A percentile compares a stretch with the other conserved stretches of the same genome.
Conservation (phyloP, 1,284 basidiomycete species). For the Ganoderma sp. region DNA sequence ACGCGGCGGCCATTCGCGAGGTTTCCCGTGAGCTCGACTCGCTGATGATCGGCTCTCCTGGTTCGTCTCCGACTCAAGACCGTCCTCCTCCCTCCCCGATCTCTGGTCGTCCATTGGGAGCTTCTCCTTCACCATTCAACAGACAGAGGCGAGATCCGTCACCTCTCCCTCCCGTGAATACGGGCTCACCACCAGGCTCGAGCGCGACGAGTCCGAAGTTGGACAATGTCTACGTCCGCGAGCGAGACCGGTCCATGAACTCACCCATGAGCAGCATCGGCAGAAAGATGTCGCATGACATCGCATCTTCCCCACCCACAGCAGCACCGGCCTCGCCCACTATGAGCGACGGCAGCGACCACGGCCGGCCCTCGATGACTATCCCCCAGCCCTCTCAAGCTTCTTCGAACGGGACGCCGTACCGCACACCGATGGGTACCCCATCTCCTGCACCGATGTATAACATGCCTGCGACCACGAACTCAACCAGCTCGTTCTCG, state of each 20-base stretch:
- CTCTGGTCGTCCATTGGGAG: conserved; percentile 27
- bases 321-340: conserved; percentile 22
- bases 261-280: conserved; percentile 16
- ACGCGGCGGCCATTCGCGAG: conserved; percentile 71
- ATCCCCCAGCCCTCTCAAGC: conserved; percentile 39
- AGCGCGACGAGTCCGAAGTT: conserved; percentile 27
- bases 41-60: conserved; percentile 53
- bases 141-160: conserved; percentile 21
- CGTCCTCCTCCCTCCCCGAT: conserved; percentile 25
- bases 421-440: conserved; percentile 48
- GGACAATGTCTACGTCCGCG: conserved; percentile 32
- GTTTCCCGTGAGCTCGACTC: conserved; percentile 67
- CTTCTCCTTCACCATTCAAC: conserved; percentile 22
- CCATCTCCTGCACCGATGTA: conserved; percentile 37
- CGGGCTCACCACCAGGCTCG: conserved; percentile 7
- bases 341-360: conserved; percentile 26
- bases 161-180: conserved; percentile 27
- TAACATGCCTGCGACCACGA: conserved; percentile 37
- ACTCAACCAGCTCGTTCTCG: conserved; percentile 45
- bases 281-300: conserved; percentile 2
- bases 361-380: conserved; percentile 15
- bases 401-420: conserved; percentile 40
- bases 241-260: conserved; percentile 30
- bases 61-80: conserved; percentile 30
- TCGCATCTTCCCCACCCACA: background rate